Evolutionary conservation across 768 basidiomycete genomes (phyloP).

Genomic region (Udeniomyces megalosporus): DNA sequence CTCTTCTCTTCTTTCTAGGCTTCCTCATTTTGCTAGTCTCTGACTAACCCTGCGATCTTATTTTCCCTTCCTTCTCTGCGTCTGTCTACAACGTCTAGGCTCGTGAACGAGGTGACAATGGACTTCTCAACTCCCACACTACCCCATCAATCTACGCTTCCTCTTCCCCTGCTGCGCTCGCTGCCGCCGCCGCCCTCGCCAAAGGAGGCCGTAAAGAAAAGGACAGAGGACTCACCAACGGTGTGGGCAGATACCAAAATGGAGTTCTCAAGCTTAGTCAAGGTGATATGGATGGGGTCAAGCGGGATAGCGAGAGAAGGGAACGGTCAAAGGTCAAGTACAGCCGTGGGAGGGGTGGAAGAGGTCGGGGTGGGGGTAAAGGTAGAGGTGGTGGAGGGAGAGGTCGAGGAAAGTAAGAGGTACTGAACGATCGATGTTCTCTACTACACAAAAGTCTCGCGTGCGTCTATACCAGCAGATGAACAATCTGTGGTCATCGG

Average conservation of each 20-base stretch:
- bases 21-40: slow-evolving; percentile 21
- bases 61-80: not conserved
- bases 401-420: not conserved
- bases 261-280: slow-evolving; percentile 27
- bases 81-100: not conserved
- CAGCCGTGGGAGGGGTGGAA: not conserved
- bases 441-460: too few relatives aligned
- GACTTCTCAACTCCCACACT: slow-evolving; percentile 2
- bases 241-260: slow-evolving; percentile 26
- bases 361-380: not conserved
- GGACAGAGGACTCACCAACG: slow-evolving; percentile 26
- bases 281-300: slow-evolving; percentile 26
- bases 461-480: too few relatives aligned
- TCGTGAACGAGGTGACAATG: slow-evolving; percentile 15
- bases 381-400: not conserved
- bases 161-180: not conserved
- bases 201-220: slow-evolving; percentile 11
- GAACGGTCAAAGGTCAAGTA: slow-evolving; percentile 1
- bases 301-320: slow-evolving; percentile 2
- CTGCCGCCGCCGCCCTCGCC: slow-evolving; percentile 16
- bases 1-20: not conserved
- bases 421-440: too few relatives aligned
- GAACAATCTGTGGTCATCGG: too few relatives aligned
- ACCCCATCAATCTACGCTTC: slow-evolving; percentile 5
- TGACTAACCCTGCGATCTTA: slow-evolving; percentile 3